Base-by-base conservation (phyloP, 192 early-diverging fungal genomes). In the Diversispora epigaea region DNA sequence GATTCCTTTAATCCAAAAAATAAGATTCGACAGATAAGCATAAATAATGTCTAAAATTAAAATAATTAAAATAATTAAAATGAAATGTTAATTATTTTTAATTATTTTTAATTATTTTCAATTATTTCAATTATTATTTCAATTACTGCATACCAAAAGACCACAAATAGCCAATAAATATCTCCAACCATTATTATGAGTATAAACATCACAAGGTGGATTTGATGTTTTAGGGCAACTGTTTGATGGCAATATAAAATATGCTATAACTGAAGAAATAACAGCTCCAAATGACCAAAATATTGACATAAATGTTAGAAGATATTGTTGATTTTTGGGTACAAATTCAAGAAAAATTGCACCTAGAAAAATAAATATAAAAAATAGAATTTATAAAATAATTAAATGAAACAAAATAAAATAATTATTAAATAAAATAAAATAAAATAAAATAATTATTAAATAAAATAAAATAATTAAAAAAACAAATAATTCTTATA, bases 241-340 rank as follows among this genome's bases (percentile, higher is more conserved):
- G 52, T 82, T 86, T 10, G 78, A 78, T 9, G 93, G 93, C 52
- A 96, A 52, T 7, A 94, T 72, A 15, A 84, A 65, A 75, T 90
- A 87, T 10, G 88, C 93, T 0, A 91, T 54, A 1, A 89, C 50
- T 0, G 92, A 91, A 7, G 91, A 80, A 39, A 93, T 68, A 32
- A 94, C 88, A 15, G 92, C 91, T 4, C 93, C 94, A 62, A 92
- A 81, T 1, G 94, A 93, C 66, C 93, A 96, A 64, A 96, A 94
- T 10, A 93, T 83, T 6, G 92, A 93, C 72, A 96, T 84, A 56
- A 96, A 85, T 0, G 93, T 96, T 77, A 96, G 82, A 50, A 94
- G 81, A 71, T 93, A 87, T 68, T 92, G 92, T 67, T 92, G 85
- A 65, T 89, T 85, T 60, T 88, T 84, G 25, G 94, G 94, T 43